phyloP scores from a whole-genome alignment of 1,284 basidiomycete species.

The Cryptococcus sp. region DNA sequence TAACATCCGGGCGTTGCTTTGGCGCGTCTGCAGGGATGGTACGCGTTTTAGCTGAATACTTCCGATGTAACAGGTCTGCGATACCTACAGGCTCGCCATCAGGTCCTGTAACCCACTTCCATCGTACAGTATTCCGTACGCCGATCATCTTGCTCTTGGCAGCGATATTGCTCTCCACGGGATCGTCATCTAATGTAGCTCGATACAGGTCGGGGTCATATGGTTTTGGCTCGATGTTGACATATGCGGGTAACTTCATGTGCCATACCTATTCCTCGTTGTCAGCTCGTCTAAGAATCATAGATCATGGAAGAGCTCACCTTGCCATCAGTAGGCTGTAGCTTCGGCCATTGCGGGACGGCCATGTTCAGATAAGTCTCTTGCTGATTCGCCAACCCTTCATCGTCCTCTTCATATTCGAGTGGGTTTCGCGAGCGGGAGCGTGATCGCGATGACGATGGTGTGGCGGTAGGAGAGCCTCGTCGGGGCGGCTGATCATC shows the following conservation, averaged over 20 bases:
- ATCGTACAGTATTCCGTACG: constrained; percentile 50
- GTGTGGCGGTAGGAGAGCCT: constrained; percentile 48
- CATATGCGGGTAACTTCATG: constrained; percentile 47
- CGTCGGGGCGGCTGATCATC: constrained; percentile 41
- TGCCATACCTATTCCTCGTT: constrained; percentile 35
- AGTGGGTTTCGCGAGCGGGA: constrained; percentile 35
- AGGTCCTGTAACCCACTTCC: constrained; percentile 47
- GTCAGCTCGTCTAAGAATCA: neutral
- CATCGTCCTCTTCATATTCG: constrained; percentile 49
- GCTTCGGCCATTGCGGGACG: constrained; percentile 42
- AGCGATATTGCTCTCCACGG: constrained; percentile 24
- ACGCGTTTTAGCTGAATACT: neutral
- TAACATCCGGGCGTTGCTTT: constrained; percentile 50
- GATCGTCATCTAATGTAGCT: constrained; percentile 29
- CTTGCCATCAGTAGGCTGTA: constrained; percentile 47
- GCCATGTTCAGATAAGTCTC: constrained; percentile 37
- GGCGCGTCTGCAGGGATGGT: constrained; percentile 22
- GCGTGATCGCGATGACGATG: constrained; percentile 57
- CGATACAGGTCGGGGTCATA: constrained; percentile 47
- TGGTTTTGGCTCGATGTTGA: constrained; percentile 47
- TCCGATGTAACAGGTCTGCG: neutral
- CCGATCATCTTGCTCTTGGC: constrained; percentile 50
- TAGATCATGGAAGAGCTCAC: constrained; percentile 26
- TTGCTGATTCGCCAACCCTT: constrained; percentile 25
- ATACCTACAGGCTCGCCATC: constrained; percentile 42